phyloP scores from a whole-genome alignment of 164 flowering plant genomes.

The Nymphaea colorata region DNA sequence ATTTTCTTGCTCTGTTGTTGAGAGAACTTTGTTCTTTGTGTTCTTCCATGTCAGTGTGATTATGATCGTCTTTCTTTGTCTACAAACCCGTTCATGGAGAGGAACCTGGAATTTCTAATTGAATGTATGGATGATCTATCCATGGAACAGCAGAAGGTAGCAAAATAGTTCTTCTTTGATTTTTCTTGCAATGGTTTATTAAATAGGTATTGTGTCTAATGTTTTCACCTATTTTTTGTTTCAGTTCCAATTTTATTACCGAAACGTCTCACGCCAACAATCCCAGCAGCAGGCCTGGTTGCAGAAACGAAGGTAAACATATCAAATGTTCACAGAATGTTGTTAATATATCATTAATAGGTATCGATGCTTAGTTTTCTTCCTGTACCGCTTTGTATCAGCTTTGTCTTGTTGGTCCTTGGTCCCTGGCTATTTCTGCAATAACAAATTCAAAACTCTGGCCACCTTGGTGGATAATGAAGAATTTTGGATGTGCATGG shows the following conservation, averaged over 20 bases:
- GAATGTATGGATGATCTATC: slow-evolving; percentile 98
- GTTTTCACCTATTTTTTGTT: slow-evolving; percentile 2
- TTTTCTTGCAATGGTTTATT: neutral
- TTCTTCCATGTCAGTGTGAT: slow-evolving; percentile 53
- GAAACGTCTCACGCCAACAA: slow-evolving; percentile 88
- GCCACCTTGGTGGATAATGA: neutral
- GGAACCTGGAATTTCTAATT: slow-evolving; percentile 82
- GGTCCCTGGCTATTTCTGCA: too few species aligned
- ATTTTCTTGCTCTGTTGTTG: neutral
- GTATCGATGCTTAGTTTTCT: too few species aligned
- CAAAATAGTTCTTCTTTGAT: slow-evolving; percentile 5
- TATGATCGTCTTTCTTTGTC: slow-evolving; percentile 84
- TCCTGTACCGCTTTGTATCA: neutral
- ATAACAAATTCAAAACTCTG: neutral
- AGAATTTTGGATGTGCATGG: neutral
- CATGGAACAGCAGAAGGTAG: slow-evolving; percentile 81
- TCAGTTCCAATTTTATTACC: slow-evolving; percentile 84
- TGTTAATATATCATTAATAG: too few species aligned
- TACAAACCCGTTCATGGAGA: slow-evolving; percentile 69
- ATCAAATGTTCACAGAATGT: too few species aligned
- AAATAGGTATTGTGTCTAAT: slow-evolving; percentile 1
- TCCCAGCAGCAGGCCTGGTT: slow-evolving; percentile 97
- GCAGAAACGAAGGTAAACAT: slow-evolving; percentile 80
- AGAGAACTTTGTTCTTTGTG: neutral
- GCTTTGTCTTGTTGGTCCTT: neutral